Conservation (phyloP, 2,329 filamentous ascomycete genomes). For the Dactylonectria macrodidyma region DNA sequence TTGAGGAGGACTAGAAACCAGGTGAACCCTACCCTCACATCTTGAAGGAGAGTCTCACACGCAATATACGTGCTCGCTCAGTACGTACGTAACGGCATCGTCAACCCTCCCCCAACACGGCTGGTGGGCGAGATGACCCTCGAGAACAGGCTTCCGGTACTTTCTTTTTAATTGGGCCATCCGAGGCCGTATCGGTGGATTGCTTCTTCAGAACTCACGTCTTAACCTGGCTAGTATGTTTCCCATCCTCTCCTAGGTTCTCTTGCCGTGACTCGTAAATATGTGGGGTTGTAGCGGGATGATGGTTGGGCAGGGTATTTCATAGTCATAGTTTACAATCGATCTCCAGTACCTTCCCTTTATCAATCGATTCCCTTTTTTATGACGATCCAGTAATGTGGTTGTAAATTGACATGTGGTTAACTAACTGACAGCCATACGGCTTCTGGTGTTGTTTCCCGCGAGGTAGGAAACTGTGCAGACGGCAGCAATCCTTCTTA, state of each 20-base stretch:
- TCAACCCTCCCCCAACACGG: constrained; percentile 40
- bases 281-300: constrained; percentile 32
- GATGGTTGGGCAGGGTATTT: constrained; percentile 18
- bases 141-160: constrained; percentile 45
- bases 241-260: constrained; percentile 36
- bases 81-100: constrained; percentile 50
- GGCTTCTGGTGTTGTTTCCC: constrained; percentile 49
- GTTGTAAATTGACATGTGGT: constrained; percentile 25
- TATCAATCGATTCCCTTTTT: constrained; percentile 26
- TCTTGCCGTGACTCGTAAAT: constrained; percentile 39
- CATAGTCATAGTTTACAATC: not conserved
- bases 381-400: constrained; percentile 36
- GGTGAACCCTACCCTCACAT: constrained; percentile 18
- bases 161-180: constrained; percentile 19
- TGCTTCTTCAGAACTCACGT: constrained; percentile 17
- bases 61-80: constrained; percentile 38
- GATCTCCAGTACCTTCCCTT: constrained; percentile 12
- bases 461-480: constrained; percentile 55
- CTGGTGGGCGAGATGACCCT: constrained; percentile 49
- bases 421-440: constrained; percentile 43
- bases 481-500: constrained; percentile 75
- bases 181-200: constrained; percentile 38
- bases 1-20: constrained; percentile 80
- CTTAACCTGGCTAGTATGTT: constrained; percentile 44
- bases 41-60: constrained; percentile 24